Base-by-base conservation (phyloP, 2,329 filamentous ascomycete species). In the Zymoseptoria ardabiliae region DNA sequence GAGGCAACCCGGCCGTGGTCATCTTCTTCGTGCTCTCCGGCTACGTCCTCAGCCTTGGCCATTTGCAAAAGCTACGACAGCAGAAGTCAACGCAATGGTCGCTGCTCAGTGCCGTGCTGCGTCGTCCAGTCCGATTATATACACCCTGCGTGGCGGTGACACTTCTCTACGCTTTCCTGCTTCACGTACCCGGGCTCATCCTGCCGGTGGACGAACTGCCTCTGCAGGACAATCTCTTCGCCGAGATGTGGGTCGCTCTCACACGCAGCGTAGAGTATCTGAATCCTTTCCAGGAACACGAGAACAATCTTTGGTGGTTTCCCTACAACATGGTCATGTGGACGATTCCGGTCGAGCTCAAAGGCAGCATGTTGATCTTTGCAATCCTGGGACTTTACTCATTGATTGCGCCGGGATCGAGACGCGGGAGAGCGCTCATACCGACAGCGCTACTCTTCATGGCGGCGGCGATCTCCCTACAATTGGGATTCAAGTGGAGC, bases 1-100 rank as follows among this genome's bases (percentile, higher is more conserved):
- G 84, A 1, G 45, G 54, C 35, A 11, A 23, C 48, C 22, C 30
- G n/a, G 23, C 23, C 13, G 30, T 51, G 7, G 20, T 21, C 21
- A 28, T 56, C 48, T 21, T 28, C 23, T 13, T 56, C 22, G 55
- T 56, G 17, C n/a, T 56, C 55, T 51, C 50, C 45, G n/a, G 50
- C 48, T 19, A 22, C 45, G 45, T 50, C 48, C 45, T 56, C 23
- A 50, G 45, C 25, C 21, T 56, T 45, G 48, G 50, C 55, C 25
- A 19, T 19, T 30, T 23, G 52, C 23, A 53, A 53, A 30, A 23
- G 21, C 21, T 19, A 53, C 8, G 21, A 53, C 52, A 58, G 57
- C 50, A 54, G 41, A 28, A 35, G 51, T 35, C 41, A 53, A 55
- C 23, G n/a, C 55, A 57, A 19, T 21, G 54, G 45, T 51, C 48